Evolutionary conservation across 164 flowering plant species (phyloP).

Genomic region (Euptelea pleiosperma): DNA sequence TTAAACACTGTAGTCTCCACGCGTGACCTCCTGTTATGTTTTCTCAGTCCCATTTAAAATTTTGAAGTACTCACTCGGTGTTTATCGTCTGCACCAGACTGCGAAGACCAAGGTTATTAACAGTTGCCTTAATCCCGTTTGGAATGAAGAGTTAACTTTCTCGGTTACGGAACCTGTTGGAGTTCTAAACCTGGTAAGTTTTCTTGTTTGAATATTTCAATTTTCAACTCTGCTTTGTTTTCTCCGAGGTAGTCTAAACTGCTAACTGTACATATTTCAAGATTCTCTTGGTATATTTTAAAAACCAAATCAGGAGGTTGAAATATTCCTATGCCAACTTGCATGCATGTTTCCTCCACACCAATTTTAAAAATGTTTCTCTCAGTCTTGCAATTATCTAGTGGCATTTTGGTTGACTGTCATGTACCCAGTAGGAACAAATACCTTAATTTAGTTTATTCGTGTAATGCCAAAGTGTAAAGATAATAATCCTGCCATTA

Average conservation of each 20-base stretch:
- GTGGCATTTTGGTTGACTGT: neutral
- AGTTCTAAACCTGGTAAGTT: constrained; percentile 48
- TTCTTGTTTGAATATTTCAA: neutral
- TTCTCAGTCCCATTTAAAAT: neutral
- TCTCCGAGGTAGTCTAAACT: neutral
- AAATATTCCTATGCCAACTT: neutral
- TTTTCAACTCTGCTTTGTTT: neutral
- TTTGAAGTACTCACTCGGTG: constrained; percentile 6
- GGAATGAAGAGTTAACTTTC: constrained; percentile 84
- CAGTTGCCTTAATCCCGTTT: constrained; percentile 74
- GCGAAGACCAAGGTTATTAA: constrained; percentile 82
- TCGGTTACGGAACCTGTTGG: constrained; percentile 48
- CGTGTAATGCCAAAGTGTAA: neutral
- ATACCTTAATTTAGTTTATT: neutral
- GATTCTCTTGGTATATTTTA: neutral
- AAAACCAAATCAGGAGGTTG: neutral
- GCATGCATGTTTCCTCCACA: neutral
- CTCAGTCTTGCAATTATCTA: neutral
- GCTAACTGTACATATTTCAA: neutral
- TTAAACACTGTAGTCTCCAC: neutral
- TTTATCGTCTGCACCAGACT: constrained; percentile 35
- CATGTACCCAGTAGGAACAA: neutral
- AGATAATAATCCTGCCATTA: neutral
- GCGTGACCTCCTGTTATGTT: neutral
- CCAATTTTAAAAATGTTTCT: neutral